phyloP scores from a whole-genome alignment of 257 asterid species.

The Pogostemon cablin region DNA sequence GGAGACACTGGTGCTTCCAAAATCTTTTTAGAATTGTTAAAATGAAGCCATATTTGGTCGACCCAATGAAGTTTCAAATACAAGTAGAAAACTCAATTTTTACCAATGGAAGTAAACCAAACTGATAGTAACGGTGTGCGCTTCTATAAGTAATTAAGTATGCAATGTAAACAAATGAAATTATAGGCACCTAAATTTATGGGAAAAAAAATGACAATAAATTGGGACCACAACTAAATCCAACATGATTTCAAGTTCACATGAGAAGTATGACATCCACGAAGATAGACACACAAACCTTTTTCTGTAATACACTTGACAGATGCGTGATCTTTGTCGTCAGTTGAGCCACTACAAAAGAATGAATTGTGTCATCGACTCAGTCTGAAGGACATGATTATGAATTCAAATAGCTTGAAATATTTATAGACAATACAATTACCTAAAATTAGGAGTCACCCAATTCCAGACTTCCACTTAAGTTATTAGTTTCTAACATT shows the following conservation, averaged over 20 bases:
- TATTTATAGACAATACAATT: background rate
- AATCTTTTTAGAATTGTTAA: background rate
- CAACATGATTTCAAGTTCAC: background rate
- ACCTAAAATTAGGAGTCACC: background rate
- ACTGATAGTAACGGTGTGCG: background rate
- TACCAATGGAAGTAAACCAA: background rate
- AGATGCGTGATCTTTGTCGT: slow-evolving; percentile 86
- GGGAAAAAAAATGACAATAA: background rate
- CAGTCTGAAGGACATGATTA: background rate
- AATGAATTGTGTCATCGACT: slow-evolving; percentile 16
- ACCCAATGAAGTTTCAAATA: no score
- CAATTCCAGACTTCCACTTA: background rate
- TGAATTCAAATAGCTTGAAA: slow-evolving; percentile 3
- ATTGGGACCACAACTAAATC: background rate
- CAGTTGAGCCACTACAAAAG: slow-evolving; percentile 74
- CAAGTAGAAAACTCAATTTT: background rate
- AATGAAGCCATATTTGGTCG: no score
- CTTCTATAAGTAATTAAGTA: background rate
- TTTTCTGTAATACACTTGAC: slow-evolving; percentile 59
- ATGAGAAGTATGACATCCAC: background rate
- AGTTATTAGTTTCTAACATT: background rate
- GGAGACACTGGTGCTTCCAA: background rate
- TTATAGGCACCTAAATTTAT: background rate
- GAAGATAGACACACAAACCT: slow-evolving; percentile 47
- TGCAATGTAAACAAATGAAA: background rate